Base-by-base conservation (phyloP, 225 moss, liverwort and hornwort species). In the Marchantia paleacea region DNA sequence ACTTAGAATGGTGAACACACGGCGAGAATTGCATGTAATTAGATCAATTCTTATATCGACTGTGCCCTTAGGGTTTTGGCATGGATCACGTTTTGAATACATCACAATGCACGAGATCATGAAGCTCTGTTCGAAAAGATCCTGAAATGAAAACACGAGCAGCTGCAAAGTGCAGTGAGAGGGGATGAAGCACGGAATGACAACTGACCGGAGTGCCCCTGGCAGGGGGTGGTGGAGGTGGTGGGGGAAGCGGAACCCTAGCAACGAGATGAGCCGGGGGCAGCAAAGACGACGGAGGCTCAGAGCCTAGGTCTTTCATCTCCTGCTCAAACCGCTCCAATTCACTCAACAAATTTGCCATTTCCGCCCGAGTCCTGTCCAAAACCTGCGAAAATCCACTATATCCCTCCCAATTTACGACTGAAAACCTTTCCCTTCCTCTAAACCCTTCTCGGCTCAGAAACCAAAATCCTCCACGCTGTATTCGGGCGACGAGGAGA, bases 321-420 rank as follows among this genome's bases (percentile, higher is more conserved):
- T 96, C 95, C 86, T 96, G 92, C 86, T 96, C 95, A 39, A 93
- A 96, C 76, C 95, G 85, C 90, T 96, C 95, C 76, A 96, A 86
- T 85, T 96, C 95, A 53, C 95, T 96, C 69, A 93, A 83, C 69
- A 96, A 83, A 86, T 89, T 96, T 82, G 95, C 90, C 95, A 96
- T 93, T 73, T 70, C 18, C 15, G 25, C 16, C 67, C 29, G 4
- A 20, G 7, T 12, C 14, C 22, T 22, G 0, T 28, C 39, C 77
- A 11, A 19, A 53, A 22, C 73, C 52, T 73, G n/a, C 9, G 25
- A 52, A 39, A 12, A 52, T 0, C 73, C 24, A 52, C 24, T n/a
- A 53, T 0, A 50, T 19, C n/a, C 20, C 51, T 72, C 51, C 22
- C 7, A 72, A 52, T 52, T 52, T 15, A 20, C n/a, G 0, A 7